Base-by-base conservation (phyloP, 2,329 filamentous ascomycete genomes). In the Diplodia seriata region DNA sequence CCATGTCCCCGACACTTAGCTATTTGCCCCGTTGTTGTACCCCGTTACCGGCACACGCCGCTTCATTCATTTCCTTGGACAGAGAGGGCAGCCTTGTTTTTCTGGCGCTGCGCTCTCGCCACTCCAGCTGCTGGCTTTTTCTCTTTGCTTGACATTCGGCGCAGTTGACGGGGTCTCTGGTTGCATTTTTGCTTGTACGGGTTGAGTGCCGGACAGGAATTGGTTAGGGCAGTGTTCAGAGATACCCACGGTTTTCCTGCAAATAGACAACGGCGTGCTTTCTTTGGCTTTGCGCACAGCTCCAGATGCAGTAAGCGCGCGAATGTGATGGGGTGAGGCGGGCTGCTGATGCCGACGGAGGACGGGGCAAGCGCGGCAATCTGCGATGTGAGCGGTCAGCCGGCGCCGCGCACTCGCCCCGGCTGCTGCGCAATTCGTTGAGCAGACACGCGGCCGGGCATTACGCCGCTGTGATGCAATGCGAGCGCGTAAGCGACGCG, bases 181-280 rank as follows among this genome's bases (percentile, higher is more conserved):
- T 49, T 50, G 26, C 40, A 12, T 26, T 49, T 38, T 49, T 33
- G 26, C 40, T 40, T 15, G 29, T 26, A 36, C 43, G 14, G 36
- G 43, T 33, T 15, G 23, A 33, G 26, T n/a, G 51, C 23, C 29
- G 26, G 43, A 29, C 20, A 9, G 40, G 59, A 33, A 38, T 51
- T 63, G 59, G 59, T 51, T 31, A 29, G 43, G 59, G 47, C 59
- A 50, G 59, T n/a, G 59, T 63, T 63, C 59, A 63, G 47, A 63
- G 59, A 63, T 63, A 63, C 59, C 59, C 59, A 63, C 59, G 59
- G 59, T 51, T 62, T 63, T 63, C 59, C 31, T 43, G 14, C 36
- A 63, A 49, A 63, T 51, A 51, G 59, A 63, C 36, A 63, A 51
- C 50, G 40, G 40, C 29, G 59, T 38, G 59, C 36, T 63, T 63